Percentiles rank a stretch among this genome's conserved stretches.
These are phyloP conservation scores for Talaromyces funiculosus DNA, from an alignment of 2,329 filamentous ascomycete species.

Conservation along the genomic window DNA sequence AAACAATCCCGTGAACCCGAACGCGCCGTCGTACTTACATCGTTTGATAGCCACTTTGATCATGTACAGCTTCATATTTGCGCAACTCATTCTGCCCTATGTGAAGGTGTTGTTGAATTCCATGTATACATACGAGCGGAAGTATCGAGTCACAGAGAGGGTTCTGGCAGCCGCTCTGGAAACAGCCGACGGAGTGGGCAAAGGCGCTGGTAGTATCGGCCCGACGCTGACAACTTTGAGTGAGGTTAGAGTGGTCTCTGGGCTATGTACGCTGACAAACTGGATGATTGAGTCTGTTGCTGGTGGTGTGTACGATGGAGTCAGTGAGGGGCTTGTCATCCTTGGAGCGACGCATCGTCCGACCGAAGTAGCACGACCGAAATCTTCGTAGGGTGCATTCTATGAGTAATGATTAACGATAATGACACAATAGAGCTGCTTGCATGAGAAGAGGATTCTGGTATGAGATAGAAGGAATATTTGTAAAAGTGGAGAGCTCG, in stretches of 20 bases:
- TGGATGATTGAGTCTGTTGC: slow-evolving; percentile 62
- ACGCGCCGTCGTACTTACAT: slow-evolving; percentile 50
- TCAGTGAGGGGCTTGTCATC: slow-evolving; percentile 49
- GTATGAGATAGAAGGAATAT: background rate
- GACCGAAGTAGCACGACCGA: background rate
- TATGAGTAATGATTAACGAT: background rate
- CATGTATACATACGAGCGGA: slow-evolving; percentile 58
- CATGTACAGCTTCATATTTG: slow-evolving; percentile 53
- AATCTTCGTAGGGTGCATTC: background rate
- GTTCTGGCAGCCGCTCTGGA: slow-evolving; percentile 49
- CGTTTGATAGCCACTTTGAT: slow-evolving; percentile 53
- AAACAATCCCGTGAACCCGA: background rate
- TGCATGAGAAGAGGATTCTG: background rate
- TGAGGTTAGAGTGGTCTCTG: slow-evolving; percentile 59
- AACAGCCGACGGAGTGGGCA: slow-evolving; percentile 51
- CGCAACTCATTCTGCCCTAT: slow-evolving; percentile 59
- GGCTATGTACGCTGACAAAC: slow-evolving; percentile 49
- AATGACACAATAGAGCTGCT: background rate
- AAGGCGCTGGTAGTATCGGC: slow-evolving; percentile 48
- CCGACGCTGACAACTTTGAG: slow-evolving; percentile 56
- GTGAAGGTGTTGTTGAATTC: slow-evolving; percentile 49
- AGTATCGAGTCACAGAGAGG: slow-evolving; percentile 59
- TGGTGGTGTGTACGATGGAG: slow-evolving; percentile 62
- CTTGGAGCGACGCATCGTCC: slow-evolving; percentile 30
- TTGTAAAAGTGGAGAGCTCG: background rate